Evolutionary conservation across 2,329 filamentous ascomycete species (phyloP), one percentile per base, ranked within the genome.

Genomic region (Trichophyton mentagrophytes): DNA sequence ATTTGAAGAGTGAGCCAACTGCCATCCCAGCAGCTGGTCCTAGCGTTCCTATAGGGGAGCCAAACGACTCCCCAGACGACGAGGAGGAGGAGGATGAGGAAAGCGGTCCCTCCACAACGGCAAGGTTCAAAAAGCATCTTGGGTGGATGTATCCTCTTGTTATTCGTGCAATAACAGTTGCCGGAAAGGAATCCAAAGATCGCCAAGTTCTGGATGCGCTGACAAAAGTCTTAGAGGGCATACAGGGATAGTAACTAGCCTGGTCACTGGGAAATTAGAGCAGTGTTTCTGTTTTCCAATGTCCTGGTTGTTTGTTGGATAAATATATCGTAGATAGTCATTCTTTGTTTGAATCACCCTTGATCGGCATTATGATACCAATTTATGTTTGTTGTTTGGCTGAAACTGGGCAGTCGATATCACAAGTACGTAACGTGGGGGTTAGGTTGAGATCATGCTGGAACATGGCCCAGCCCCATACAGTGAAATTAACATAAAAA

Each of bases 71-170:
- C 11, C 49, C 59, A 53, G 25, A 65, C 61, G 49, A 49, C 62
- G 47, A 63, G 60, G 62, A 69, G 60, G 61, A 64, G 25, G 25
- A 25, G 6, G 27, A 36, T 5, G 49, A 13, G 25, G 13, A 27
- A n/a, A 33, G 27, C 8, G 7, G 51, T 8, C 8, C 13, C n/a
- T 30, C 30, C 30, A 36, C 51, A 36, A 20, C 13, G 13, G 38
- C 62, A 20, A 61, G 82, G 63, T 77, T 76, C 13, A 84, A 84
- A 69, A 90, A 87, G 70, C 91, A 97, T 74, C 75, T 97, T 36
- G 79, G 89, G 65, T 81, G 87, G 69, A 73, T 99, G 64, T 96
- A 95, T 72, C 88, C 90, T 6, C 76, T 97, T 81, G 66, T 75
- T 60, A 73, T 73, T 59, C 68, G 69, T 60, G 69, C 58, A 4